phyloP scores from a whole-genome alignment of 306 rosid genomes.

The Lathyrus tuberosus region DNA sequence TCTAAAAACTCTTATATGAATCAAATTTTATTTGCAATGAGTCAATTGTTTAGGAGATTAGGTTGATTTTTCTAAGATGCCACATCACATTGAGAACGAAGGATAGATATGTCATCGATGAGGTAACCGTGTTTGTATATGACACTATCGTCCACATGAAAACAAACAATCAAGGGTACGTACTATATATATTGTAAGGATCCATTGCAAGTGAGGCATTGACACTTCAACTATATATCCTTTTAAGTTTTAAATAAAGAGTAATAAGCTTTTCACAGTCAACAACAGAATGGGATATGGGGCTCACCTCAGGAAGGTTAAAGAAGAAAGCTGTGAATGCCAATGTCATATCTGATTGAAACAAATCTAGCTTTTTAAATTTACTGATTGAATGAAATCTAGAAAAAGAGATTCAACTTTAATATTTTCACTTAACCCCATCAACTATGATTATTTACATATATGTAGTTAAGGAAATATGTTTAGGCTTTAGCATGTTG shows the following conservation, averaged over 20 bases:
- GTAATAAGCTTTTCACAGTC: constrained; percentile 8
- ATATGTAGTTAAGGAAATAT: no score
- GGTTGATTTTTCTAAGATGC: constrained; percentile 18
- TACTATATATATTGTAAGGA: background rate
- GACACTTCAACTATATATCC: constrained; percentile 55
- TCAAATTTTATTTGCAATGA: background rate
- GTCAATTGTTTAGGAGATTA: constrained; percentile 4
- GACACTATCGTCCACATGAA: constrained; percentile 3
- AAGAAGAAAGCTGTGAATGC: constrained; percentile 21
- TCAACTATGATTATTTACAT: no score
- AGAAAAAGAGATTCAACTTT: background rate
- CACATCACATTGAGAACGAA: background rate
- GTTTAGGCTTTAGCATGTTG: no score
- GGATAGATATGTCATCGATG: background rate
- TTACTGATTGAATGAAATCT: constrained; percentile 7
- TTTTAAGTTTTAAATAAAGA: constrained; percentile 12
- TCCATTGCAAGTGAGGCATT: constrained; percentile 34
- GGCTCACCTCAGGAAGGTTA: constrained; percentile 31
- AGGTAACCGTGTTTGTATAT: constrained; percentile 14
- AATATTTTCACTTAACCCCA: constrained; percentile 18
- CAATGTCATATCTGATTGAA: constrained; percentile 30
- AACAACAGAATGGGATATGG: constrained; percentile 26
- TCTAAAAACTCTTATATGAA: background rate
- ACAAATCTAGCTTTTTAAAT: constrained; percentile 9
- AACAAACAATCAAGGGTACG: background rate